Percentiles rank a stretch among this genome's conserved stretches.
These are phyloP conservation scores for Wickerhamomyces alni DNA, from an alignment of 805 yeast genomes.

Conservation along the genomic window DNA sequence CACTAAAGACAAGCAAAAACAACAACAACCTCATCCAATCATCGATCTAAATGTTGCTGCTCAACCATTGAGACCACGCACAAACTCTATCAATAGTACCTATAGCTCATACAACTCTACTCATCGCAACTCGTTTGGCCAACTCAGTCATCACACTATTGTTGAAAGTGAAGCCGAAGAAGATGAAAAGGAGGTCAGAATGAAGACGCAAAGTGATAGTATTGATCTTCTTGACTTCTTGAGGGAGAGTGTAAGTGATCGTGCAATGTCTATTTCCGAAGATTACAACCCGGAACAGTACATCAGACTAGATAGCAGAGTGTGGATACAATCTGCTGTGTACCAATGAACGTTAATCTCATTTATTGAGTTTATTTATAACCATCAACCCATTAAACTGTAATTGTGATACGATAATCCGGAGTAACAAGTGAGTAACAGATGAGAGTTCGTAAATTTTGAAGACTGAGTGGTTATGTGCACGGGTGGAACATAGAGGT, in stretches of 20 bases:
- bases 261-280: conserved; percentile 9
- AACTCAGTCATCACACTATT: background rate
- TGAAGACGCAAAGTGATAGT: background rate
- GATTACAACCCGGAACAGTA: conserved; percentile 10
- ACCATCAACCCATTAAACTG: too few species aligned
- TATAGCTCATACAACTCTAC: background rate
- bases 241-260: conserved; percentile 14
- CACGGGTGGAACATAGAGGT: too few species aligned
- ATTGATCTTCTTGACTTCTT: conserved; percentile 16
- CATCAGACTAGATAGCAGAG: conserved; percentile 4
- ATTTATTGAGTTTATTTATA: too few species aligned
- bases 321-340: conserved; percentile 1
- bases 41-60: conserved; percentile 15
- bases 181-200: background rate
- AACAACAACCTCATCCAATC: conserved; percentile 2
- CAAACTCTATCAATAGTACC: background rate
- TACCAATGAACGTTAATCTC: too few species aligned
- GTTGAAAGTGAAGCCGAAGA: conserved; percentile 2
- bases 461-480: too few species aligned
- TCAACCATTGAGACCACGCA: conserved; percentile 9
- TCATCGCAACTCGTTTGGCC: background rate
- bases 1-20: background rate
- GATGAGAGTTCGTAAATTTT: too few species aligned
- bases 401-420: too few species aligned
- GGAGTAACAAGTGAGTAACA: too few species aligned